Base-by-base conservation (phyloP, 305 asterid genomes). In the Coffea humblotiana region DNA sequence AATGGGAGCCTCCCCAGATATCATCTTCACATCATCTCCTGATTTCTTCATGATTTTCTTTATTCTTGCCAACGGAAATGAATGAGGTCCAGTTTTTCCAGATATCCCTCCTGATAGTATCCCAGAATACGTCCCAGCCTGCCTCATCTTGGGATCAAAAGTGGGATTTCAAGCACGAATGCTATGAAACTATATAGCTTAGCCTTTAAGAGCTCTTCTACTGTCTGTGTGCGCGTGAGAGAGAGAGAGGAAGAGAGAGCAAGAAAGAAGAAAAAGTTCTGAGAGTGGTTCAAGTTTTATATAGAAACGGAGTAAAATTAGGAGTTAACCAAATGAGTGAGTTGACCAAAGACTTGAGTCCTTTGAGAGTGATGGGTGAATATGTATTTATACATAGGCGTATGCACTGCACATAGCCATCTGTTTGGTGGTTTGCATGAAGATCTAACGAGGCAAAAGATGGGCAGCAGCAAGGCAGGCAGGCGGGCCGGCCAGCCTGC, bases 1-100 rank as follows among this genome's bases (percentile, higher is more conserved):
- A 49, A 93, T 88, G 0, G 97, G 98, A 2, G 98, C 94, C 82
- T 93, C 98, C 0, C 97, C 96, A 0, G 98, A 92, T 51, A 93
- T 93, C 97, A 93, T 90, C 52, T 92, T 93, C 58, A 90, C 97
- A 43, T 93, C 93, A 29, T 87, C 92, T n/a, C 91, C 84, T 43
- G 98, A 93, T 47, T 89, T 90, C 91, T 93, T 93, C 98, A 93
- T 92, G 45, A 93, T 90, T 79, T 93, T 93, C 93, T 93, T 93
- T 82, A 93, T 93, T 76, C 98, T 88, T 21, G 98, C 97, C 29
- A 93, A 81, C 14, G 98, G 98, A 77, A 93, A 81, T 10, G 93
- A 89, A 65, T 93, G 98, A 0, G 94, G 93, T 6, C 95, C 95
- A 0, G 84, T 89, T 79, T 74, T 89, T 14, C 92, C 88, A 4